Conservation (phyloP, 495 filamentous ascomycete genomes). For the Annulohypoxylon nitens region DNA sequence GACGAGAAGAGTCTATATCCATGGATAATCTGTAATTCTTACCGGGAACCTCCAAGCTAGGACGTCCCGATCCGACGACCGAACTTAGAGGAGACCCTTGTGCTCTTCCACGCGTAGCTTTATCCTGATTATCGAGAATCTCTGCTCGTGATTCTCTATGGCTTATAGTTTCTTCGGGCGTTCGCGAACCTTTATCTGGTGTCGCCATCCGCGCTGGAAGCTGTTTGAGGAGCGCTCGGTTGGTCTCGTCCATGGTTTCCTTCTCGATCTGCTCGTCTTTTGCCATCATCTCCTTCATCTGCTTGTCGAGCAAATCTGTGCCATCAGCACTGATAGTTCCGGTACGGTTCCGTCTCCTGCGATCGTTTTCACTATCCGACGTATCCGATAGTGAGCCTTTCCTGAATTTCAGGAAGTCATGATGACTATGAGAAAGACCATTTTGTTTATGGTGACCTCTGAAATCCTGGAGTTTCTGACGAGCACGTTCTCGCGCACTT, state of each 20-base stretch:
- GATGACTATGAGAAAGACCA: constrained; percentile 54
- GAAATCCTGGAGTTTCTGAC: constrained; percentile 64
- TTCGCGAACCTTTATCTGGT: constrained; percentile 50
- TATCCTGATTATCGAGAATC: constrained; percentile 50
- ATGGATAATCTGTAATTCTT: constrained; percentile 53
- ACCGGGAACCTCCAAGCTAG: constrained; percentile 59
- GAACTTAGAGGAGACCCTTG: constrained; percentile 45
- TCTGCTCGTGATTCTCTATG: constrained; percentile 53
- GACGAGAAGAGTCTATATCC: constrained; percentile 58
- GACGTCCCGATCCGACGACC: constrained; percentile 44
- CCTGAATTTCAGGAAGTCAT: constrained; percentile 56
- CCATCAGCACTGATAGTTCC: constrained; percentile 57
- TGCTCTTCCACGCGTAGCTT: constrained; percentile 32
- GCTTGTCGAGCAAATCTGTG: constrained; percentile 72
- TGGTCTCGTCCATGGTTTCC: constrained; percentile 48
- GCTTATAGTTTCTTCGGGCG: constrained; percentile 38
- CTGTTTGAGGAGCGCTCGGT: constrained; percentile 50
- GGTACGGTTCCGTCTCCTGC: constrained; percentile 52
- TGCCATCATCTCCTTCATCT: constrained; percentile 74
- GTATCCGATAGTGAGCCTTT: constrained; percentile 60
- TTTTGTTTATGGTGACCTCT: constrained; percentile 62
- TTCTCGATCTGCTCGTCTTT: constrained; percentile 58
- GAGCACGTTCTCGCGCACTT: constrained; percentile 59
- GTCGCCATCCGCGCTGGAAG: constrained; percentile 47
- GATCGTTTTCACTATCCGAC: constrained; percentile 62